A percentile compares a stretch with the other conserved stretches of the same genome.
Evolutionary conservation across 441 rosid species (phyloP).

Genomic region (Theobroma grandiflorum): DNA sequence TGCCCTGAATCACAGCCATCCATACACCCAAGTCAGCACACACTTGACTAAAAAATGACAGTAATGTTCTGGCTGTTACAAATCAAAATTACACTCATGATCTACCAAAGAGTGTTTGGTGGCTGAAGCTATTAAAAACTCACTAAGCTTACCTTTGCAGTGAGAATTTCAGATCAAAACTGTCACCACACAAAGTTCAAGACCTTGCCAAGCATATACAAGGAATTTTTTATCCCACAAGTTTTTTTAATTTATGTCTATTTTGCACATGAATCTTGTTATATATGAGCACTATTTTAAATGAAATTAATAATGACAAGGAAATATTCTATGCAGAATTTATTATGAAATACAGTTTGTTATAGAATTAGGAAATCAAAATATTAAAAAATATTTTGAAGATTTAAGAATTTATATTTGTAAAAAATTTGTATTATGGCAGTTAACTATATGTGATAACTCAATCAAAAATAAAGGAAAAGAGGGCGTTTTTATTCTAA

Average conservation of each 20-base stretch:
- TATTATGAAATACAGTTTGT: neutral
- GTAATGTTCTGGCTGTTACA: neutral
- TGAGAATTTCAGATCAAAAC: neutral
- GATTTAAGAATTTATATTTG: neutral
- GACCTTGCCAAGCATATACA: neutral
- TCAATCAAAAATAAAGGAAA: neutral
- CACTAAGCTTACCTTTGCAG: neutral
- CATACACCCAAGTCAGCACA: slow-evolving; percentile 28
- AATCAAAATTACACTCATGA: slow-evolving; percentile 3
- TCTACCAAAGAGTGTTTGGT: neutral
- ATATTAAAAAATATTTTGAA: neutral
- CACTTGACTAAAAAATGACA: neutral
- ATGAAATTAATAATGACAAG: no score
- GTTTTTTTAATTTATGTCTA: neutral
- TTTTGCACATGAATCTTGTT: neutral
- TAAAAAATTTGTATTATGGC: neutral
- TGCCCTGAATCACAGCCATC: slow-evolving; percentile 51
- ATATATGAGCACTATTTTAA: neutral
- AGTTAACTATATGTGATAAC: neutral
- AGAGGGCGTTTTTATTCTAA: neutral
- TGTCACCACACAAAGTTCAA: neutral
- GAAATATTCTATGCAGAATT: neutral
- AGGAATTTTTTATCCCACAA: neutral
- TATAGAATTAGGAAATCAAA: no score
- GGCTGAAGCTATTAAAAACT: neutral